These are phyloP conservation scores for Pelargonium nanum DNA, from an alignment of 345 rosid genomes.

Conservation along the genomic window DNA sequence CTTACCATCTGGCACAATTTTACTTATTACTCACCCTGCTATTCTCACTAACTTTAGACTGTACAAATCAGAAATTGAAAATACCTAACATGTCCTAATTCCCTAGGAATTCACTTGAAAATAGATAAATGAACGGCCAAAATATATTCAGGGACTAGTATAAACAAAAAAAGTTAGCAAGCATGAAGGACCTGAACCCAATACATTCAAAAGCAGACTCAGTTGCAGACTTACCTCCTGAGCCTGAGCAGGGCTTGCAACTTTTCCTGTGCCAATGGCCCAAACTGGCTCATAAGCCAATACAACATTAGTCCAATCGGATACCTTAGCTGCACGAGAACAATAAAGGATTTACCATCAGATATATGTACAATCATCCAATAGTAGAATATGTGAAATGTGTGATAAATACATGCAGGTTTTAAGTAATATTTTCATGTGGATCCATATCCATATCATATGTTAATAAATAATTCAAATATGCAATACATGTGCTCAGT, in stretches of 20 bases:
- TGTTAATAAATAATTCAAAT: no score
- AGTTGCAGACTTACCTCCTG: slow-evolving; percentile 43
- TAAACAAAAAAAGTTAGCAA: background rate
- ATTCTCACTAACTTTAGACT: no score
- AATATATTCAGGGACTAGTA: no score
- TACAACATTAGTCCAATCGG: slow-evolving; percentile 49
- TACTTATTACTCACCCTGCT: no score
- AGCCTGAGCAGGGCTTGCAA: slow-evolving; percentile 70
- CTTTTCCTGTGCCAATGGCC: slow-evolving; percentile 85
- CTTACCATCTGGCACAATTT: no score
- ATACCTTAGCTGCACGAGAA: slow-evolving; percentile 34
- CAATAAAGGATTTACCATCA: background rate
- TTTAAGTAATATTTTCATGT: no score
- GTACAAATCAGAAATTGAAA: no score
- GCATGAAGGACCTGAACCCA: background rate
- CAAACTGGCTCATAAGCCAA: slow-evolving; percentile 77
- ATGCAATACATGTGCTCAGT: background rate
- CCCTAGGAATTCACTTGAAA: no score
- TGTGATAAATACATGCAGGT: background rate
- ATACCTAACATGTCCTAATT: no score
- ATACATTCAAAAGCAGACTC: background rate
- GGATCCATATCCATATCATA: background rate
- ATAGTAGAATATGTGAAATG: background rate
- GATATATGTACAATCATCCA: no score
- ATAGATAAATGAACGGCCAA: no score